phyloP scores from a whole-genome alignment of 2,329 filamentous ascomycete species.

The Talaromyces sp. region DNA sequence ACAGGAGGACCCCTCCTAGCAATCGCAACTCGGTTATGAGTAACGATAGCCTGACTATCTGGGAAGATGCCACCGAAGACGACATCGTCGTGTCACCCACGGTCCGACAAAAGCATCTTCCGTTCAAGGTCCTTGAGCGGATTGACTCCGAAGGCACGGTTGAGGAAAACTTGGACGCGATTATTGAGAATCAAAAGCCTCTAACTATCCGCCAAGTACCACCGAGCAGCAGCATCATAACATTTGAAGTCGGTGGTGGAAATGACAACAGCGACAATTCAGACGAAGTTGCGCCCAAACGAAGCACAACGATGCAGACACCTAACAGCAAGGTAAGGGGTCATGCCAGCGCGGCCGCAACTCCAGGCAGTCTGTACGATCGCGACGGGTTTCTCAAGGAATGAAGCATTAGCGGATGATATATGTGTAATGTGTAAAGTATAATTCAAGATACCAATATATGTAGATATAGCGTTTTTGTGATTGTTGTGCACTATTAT shows the following conservation, averaged over 20 bases:
- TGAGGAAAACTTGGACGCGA: slow-evolving; percentile 7
- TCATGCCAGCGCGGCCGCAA: slow-evolving; percentile 21
- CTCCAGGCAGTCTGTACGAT: slow-evolving; percentile 48
- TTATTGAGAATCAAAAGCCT: neutral
- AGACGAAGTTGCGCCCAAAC: slow-evolving; percentile 4
- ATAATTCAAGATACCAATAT: slow-evolving; percentile 18
- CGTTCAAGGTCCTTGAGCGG: slow-evolving; percentile 16
- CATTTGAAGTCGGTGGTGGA: slow-evolving; percentile 4
- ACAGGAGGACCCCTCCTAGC: slow-evolving; percentile 9
- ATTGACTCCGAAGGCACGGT: slow-evolving; percentile 16
- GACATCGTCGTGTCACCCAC: slow-evolving; percentile 1
- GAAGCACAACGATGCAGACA: slow-evolving; percentile 19
- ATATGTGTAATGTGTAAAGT: slow-evolving; percentile 15
- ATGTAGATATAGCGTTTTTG: slow-evolving; percentile 5
- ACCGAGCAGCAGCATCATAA: slow-evolving; percentile 15
- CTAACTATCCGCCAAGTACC: slow-evolving; percentile 11
- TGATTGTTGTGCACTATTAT: neutral
- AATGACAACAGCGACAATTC: slow-evolving; percentile 4
- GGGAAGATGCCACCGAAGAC: slow-evolving; percentile 32
- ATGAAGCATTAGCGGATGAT: slow-evolving; percentile 20
- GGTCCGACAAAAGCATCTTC: slow-evolving; percentile 14
- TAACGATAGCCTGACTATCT: slow-evolving; percentile 32
- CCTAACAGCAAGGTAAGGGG: slow-evolving; percentile 24
- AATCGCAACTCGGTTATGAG: slow-evolving; percentile 22
- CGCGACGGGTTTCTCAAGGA: slow-evolving; percentile 38